A percentile compares a stretch with the other conserved stretches of the same genome.
phyloP scores from a whole-genome alignment of 2,329 filamentous ascomycete genomes.

The Magnaporthiopsis poae region DNA sequence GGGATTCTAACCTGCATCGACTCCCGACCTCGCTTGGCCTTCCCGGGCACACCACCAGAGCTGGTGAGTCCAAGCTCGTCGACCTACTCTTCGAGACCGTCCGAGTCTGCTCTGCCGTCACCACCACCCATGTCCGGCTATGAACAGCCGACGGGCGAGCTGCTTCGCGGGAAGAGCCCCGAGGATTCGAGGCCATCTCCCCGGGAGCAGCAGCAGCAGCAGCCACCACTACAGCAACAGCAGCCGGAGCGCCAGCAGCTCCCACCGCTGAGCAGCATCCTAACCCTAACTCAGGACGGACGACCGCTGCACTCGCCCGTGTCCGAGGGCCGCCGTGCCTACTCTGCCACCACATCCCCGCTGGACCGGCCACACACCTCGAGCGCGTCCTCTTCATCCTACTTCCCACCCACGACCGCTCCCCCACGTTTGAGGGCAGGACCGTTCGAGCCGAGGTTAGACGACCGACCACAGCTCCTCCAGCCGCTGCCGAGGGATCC shows the following conservation, averaged over 20 bases:
- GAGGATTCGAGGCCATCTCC: constrained; percentile 24
- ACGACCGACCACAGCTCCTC: constrained; percentile 29
- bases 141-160: constrained; percentile 37
- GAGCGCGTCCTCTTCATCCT: constrained; percentile 30
- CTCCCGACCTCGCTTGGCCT: constrained; percentile 38
- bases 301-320: constrained; percentile 36
- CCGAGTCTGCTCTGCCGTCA: constrained; percentile 19
- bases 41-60: constrained; percentile 45
- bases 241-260: constrained; percentile 35
- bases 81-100: constrained; percentile 32
- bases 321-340: constrained; percentile 34
- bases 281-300: constrained; percentile 37
- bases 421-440: constrained; percentile 29
- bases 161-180: constrained; percentile 30
- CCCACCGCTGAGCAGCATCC: constrained; percentile 47
- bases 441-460: constrained; percentile 35
- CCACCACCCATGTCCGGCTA: constrained; percentile 47
- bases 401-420: constrained; percentile 33
- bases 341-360: constrained; percentile 33
- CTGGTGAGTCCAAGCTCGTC: constrained; percentile 42
- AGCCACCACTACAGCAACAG: constrained; percentile 10
- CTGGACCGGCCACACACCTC: constrained; percentile 32
- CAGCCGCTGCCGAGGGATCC: constrained; percentile 22
- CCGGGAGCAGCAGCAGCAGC: constrained; percentile 21
- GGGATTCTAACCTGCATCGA: constrained; percentile 43